Evolutionary conservation across 2,329 filamentous ascomycete species (phyloP).

Genomic region (Botryotinia convoluta): DNA sequence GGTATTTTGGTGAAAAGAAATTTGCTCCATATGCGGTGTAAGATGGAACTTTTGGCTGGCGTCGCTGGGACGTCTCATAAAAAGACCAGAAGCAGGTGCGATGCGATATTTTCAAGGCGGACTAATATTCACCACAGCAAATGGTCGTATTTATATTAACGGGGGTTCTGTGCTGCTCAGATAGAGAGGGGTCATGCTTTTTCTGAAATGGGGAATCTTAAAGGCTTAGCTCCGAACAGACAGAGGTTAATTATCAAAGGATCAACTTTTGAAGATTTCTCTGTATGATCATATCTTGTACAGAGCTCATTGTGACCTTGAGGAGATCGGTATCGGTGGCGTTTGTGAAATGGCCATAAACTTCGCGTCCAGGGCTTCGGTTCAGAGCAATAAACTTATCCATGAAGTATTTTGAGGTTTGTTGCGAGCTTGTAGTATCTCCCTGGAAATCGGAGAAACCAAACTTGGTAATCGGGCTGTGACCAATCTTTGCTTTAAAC

Average conservation of each 20-base stretch:
- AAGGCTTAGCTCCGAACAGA: constrained; percentile 20
- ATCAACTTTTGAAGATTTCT: constrained; percentile 79
- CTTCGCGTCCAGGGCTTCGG: constrained; percentile 55
- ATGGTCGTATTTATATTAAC: constrained; percentile 1
- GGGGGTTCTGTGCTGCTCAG: constrained; percentile 18
- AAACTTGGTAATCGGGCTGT: constrained; percentile 69
- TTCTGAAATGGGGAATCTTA: neutral
- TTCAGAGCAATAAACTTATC: constrained; percentile 78
- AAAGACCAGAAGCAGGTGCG: constrained; percentile 5
- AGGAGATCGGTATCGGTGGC: constrained; percentile 69
- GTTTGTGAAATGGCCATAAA: constrained; percentile 59
- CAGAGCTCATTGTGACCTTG: constrained; percentile 82
- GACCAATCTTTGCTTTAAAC: constrained; percentile 72
- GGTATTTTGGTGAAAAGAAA: constrained; percentile 15
- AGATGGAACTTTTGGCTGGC: neutral
- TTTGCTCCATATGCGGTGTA: constrained; percentile 9
- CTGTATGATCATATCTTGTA: constrained; percentile 86
- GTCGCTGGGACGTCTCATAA: constrained; percentile 1
- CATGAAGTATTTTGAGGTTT: constrained; percentile 77
- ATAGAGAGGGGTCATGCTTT: constrained; percentile 4
- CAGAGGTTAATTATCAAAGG: constrained; percentile 47
- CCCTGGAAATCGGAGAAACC: constrained; percentile 78
- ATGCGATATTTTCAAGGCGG: neutral
- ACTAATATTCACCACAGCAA: constrained; percentile 8
- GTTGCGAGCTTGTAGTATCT: constrained; percentile 66